Percentiles rank a stretch among this genome's conserved stretches.
Conservation (phyloP, 2,329 filamentous ascomycete genomes). For the Xylariales sp. region DNA sequence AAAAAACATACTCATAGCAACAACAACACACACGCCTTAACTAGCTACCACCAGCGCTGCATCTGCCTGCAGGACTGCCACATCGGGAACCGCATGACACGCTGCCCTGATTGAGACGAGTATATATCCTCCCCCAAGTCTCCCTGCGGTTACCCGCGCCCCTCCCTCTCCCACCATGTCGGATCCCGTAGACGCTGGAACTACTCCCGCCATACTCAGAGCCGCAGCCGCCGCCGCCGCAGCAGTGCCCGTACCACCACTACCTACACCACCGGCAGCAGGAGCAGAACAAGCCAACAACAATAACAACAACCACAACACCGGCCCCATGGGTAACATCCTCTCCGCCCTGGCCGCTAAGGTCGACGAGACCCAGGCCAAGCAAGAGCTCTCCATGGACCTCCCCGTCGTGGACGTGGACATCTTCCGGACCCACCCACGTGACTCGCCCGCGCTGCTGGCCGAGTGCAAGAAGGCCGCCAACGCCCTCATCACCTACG, state of each 20-base stretch:
- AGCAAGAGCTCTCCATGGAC: constrained; percentile 38
- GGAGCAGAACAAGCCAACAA: neutral
- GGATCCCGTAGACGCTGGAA: too few species aligned
- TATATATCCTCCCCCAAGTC: too few species aligned
- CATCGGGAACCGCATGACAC: too few species aligned
- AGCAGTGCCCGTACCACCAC: constrained; percentile 4
- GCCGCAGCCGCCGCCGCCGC: too few species aligned
- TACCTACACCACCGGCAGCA: neutral
- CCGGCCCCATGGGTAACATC: constrained; percentile 5
- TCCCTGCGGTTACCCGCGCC: too few species aligned
- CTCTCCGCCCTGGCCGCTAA: constrained; percentile 5
- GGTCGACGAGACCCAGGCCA: constrained; percentile 1
- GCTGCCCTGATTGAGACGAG: too few species aligned
- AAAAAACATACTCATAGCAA: too few species aligned
- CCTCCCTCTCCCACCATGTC: too few species aligned
- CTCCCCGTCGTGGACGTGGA: constrained; percentile 58
- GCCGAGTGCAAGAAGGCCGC: constrained; percentile 52
- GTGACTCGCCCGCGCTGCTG: constrained; percentile 36
- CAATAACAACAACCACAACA: neutral
- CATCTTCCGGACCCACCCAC: constrained; percentile 43
- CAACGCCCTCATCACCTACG: constrained; percentile 53
- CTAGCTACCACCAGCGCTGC: too few species aligned
- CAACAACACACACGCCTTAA: too few species aligned
- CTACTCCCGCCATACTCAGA: too few species aligned
- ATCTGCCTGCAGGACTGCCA: too few species aligned